These are phyloP conservation scores for Rosa persica DNA, from an alignment of 306 rosid genomes.

Conservation along the genomic window DNA sequence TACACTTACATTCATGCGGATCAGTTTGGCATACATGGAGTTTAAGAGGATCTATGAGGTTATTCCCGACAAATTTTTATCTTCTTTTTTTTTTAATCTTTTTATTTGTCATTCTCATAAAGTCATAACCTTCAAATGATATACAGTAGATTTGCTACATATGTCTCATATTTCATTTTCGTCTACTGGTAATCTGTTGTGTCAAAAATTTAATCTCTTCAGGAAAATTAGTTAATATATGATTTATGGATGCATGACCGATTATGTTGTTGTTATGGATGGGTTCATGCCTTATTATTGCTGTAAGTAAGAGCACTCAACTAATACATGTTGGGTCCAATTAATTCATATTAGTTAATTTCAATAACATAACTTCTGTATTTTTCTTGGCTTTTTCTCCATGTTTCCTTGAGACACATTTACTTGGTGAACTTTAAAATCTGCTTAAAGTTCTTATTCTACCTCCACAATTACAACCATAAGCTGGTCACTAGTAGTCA, in stretches of 20 bases:
- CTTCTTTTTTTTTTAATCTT: neutral
- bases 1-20: slow-evolving; percentile 61
- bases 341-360: neutral
- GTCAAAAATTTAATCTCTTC: neutral
- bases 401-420: neutral
- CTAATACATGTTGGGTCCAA: neutral
- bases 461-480: neutral
- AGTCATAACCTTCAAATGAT: neutral
- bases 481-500: neutral
- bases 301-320: neutral
- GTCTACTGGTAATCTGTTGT: neutral
- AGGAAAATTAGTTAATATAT: neutral
- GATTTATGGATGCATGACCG: neutral
- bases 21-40: slow-evolving; percentile 85
- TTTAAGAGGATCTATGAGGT: slow-evolving; percentile 89
- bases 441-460: neutral
- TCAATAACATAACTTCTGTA: neutral
- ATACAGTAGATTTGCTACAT: neutral
- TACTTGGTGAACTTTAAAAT: neutral
- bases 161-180: neutral
- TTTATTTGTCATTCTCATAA: neutral
- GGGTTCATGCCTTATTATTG: neutral
- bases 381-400: neutral
- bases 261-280: neutral
- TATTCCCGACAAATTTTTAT: slow-evolving; percentile 22